Evolutionary conservation across 768 basidiomycete species (phyloP).

Genomic region (Cubamyces sp.): DNA sequence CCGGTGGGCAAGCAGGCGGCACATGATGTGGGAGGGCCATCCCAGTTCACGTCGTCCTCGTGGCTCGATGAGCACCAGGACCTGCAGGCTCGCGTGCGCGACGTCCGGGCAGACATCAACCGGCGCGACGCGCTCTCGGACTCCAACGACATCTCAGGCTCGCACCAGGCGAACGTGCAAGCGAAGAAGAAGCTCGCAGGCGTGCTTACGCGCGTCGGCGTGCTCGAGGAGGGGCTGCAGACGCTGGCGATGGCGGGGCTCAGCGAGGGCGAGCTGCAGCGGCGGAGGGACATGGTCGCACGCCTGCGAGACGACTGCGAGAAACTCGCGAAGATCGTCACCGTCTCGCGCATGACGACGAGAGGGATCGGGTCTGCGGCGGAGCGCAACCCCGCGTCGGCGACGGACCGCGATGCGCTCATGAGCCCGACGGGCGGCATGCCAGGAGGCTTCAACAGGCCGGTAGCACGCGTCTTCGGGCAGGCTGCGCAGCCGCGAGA

Average conservation of each 20-base stretch:
- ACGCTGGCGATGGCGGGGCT: constrained; percentile 70
- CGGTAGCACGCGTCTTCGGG: constrained; percentile 81
- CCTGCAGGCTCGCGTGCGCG: constrained; percentile 74
- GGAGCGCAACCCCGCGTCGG: constrained; percentile 48
- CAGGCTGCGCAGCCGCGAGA: constrained; percentile 64
- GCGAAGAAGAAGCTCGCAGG: constrained; percentile 87
- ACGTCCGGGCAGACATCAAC: constrained; percentile 85
- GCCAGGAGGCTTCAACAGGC: constrained; percentile 44
- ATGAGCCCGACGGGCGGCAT: constrained; percentile 43
- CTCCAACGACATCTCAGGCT: constrained; percentile 69
- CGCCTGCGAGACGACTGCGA: constrained; percentile 90
- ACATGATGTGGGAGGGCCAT: constrained; percentile 30
- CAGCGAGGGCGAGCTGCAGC: constrained; percentile 89
- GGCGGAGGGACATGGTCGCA: constrained; percentile 88
- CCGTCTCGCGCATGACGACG: constrained; percentile 64
- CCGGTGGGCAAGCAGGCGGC: constrained; percentile 58
- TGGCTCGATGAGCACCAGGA: constrained; percentile 93
- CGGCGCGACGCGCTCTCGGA: constrained; percentile 84
- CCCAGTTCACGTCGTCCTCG: constrained; percentile 70
- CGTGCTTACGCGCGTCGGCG: constrained; percentile 72
- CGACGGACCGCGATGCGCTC: constrained; percentile 67
- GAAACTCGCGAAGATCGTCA: constrained; percentile 84
- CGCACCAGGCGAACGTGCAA: constrained; percentile 80
- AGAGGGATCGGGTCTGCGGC: constrained; percentile 41
- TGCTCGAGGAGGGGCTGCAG: constrained; percentile 69